Conservation (phyloP, 176 grass and related monocot species). For the Aegilops tauschii region DNA sequence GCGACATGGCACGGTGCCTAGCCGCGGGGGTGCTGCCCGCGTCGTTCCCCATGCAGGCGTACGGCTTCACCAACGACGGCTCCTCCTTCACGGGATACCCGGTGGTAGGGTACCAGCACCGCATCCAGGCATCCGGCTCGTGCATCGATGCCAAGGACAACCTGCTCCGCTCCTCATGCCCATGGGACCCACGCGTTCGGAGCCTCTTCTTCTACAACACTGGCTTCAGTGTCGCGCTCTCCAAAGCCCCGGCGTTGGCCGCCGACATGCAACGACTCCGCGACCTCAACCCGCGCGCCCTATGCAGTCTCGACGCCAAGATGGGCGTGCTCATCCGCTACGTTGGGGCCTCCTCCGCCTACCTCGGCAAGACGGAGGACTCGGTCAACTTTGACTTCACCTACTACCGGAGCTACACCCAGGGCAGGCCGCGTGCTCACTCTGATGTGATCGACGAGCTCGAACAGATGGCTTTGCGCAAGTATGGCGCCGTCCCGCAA, state of each 20-base stretch:
- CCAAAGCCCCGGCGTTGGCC: constrained; percentile 1
- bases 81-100: background rate
- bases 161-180: constrained; percentile 17
- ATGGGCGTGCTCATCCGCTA: background rate
- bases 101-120: constrained; percentile 33
- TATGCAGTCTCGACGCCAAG: constrained; percentile 36
- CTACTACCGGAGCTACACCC: constrained; percentile 53
- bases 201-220: constrained; percentile 10
- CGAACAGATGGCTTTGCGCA: constrained; percentile 38
- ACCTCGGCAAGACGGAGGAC: constrained; percentile 48
- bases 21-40: background rate
- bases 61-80: background rate
- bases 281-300: constrained; percentile 8
- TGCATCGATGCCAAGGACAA: constrained; percentile 8
- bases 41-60: background rate
- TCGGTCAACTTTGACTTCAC: constrained; percentile 54
- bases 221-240: constrained; percentile 17
- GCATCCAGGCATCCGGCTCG: constrained; percentile 21
- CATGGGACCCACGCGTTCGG: constrained; percentile 34
- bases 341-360: constrained; percentile 36
- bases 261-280: constrained; percentile 41
- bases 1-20: background rate
- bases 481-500: constrained; percentile 34
- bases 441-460: constrained; percentile 41
- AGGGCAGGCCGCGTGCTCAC: constrained; percentile 29